Evolutionary conservation across 2,329 filamentous ascomycete species (phyloP).

Genomic region (Aspergillus thermomutatus): DNA sequence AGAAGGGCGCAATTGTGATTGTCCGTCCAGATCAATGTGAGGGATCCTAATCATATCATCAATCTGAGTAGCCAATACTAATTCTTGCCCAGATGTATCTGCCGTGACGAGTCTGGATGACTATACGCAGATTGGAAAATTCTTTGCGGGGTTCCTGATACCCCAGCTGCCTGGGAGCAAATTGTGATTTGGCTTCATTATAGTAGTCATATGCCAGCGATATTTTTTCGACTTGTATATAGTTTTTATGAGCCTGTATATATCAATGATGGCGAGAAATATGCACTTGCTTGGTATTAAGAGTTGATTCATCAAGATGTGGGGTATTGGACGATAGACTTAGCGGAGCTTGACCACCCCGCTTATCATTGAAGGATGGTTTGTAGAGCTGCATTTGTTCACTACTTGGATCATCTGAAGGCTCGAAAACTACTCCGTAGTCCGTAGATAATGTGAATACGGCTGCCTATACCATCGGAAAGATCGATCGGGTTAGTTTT

Average conservation of each 20-base stretch:
- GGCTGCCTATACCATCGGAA: not conserved
- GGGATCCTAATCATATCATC: conserved; percentile 22
- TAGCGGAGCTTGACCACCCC: not conserved
- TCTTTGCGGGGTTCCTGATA: conserved; percentile 34
- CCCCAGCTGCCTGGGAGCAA: conserved; percentile 13
- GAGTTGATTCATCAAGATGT: not conserved
- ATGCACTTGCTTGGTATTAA: not conserved
- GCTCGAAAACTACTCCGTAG: too few species aligned
- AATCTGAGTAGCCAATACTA: not conserved
- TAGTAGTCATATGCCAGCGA: not conserved
- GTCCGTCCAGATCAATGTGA: conserved; percentile 62
- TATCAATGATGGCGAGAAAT: not conserved
- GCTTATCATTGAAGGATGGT: not conserved
- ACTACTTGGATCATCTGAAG: not conserved
- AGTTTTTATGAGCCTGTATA: not conserved
- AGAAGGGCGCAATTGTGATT: conserved; percentile 49
- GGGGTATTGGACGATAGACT: not conserved
- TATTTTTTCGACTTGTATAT: not conserved
- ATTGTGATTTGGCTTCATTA: conserved; percentile 1
- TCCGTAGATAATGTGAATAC: not conserved
- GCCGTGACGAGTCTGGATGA: conserved; percentile 34
- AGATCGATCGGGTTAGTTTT: not conserved
- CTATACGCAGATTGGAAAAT: conserved; percentile 29
- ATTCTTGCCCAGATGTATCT: conserved; percentile 34
- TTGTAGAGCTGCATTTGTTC: not conserved